Percentiles rank a stretch among this genome's conserved stretches.
phyloP scores from a whole-genome alignment of 139 green algal genomes.

The Coccomyxa sp. region DNA sequence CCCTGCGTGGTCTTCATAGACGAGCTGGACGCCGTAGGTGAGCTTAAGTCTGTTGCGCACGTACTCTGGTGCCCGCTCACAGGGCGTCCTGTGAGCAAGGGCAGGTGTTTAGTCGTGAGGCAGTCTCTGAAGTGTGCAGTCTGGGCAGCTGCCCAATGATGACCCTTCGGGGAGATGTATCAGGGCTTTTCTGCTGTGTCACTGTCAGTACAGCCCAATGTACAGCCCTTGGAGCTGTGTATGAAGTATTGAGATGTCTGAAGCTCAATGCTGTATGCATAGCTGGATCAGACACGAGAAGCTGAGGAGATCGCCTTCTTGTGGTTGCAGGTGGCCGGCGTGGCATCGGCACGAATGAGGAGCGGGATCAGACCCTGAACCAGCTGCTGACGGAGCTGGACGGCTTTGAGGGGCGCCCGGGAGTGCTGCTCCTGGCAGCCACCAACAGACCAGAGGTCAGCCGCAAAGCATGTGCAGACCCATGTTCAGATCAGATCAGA shows the following conservation, averaged over 20 bases:
- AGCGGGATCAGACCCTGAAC: constrained; percentile 91
- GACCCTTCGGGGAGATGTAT: too few species aligned
- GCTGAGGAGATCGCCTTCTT: not conserved
- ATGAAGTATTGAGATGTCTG: not conserved
- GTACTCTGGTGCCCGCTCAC: too few species aligned
- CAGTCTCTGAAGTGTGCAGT: too few species aligned
- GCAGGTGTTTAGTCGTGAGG: too few species aligned
- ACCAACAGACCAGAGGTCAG: constrained; percentile 82
- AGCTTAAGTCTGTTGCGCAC: too few species aligned
- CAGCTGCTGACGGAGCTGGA: constrained; percentile 94
- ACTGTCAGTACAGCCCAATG: too few species aligned
- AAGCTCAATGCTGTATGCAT: not conserved
- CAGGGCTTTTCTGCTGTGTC: too few species aligned
- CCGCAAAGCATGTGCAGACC: too few species aligned
- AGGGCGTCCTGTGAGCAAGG: too few species aligned
- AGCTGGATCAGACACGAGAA: not conserved
- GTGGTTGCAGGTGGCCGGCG: constrained; percentile 50
- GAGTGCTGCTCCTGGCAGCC: constrained; percentile 82
- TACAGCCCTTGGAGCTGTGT: too few species aligned
- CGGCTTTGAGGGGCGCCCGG: constrained; percentile 72
- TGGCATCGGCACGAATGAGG: constrained; percentile 89
- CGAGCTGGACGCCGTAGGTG: constrained; percentile 93
- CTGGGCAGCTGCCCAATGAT: too few species aligned
- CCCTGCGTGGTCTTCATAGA: constrained; percentile 98
- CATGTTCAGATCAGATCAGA: too few species aligned